Evolutionary conservation across 2,329 filamentous ascomycete species (phyloP), one percentile per base, ranked within the genome.

Genomic region (Penicillium capsulatum): DNA sequence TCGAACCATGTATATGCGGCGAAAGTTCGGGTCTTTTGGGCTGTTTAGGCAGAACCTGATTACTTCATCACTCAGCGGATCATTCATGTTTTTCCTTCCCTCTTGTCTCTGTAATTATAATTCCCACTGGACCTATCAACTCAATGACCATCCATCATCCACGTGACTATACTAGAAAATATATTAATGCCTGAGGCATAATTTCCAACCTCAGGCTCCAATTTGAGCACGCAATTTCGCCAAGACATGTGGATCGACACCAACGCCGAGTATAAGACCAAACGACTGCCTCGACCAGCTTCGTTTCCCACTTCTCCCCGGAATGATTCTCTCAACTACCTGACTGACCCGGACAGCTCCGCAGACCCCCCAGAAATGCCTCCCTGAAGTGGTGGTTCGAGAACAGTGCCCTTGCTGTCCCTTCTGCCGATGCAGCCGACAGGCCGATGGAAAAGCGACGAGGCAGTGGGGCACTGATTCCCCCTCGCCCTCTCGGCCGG

Each of bases 11-110:
- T 67, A 3, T 37, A 60, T 17, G 31, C 37, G 4, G 44, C 62
- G 27, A 53, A 50, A 7, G 56, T 64, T 16, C 49, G 61, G 17
- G 53, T 67, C 2, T 68, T 61, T 34, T 68, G 65, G 65, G 63
- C 61, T 24, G 46, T 64, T 28, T 65, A 44, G 46, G 31, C 8
- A 22, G 11, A 33, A n/a, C 33, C 9, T 10, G 20, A 11, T 15
- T 9, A 22, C 5, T n/a, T n/a, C n/a, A 22, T 22, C 5, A 22
- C 5, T 9, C 19, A 22, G 5, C 9, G 19, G 5, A 9, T 22
- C 19, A 22, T 22, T 22, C 9, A 22, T 22, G 19, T 9, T 22
- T 22, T n/a, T n/a, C n/a, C n/a, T n/a, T n/a, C n/a, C n/a, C n/a
- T n/a, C n/a, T n/a, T n/a, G n/a, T n/a, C n/a, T n/a, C n/a, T n/a